phyloP scores from a whole-genome alignment of 768 basidiomycete genomes.

The Rhizopogon roseolus region DNA sequence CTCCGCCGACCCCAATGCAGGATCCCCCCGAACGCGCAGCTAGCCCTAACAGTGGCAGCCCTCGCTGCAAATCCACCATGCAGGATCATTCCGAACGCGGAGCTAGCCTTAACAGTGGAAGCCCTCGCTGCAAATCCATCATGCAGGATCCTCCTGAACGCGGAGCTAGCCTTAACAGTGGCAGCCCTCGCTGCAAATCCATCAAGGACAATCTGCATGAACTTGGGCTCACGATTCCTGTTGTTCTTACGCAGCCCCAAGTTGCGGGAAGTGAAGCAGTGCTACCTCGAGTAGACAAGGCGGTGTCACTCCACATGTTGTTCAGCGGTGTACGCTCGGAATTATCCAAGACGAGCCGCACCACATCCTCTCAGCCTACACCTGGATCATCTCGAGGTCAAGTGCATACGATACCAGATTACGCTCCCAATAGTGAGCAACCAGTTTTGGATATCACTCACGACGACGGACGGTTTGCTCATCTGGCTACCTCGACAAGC shows the following conservation, averaged over 20 bases:
- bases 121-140: too few relatives aligned
- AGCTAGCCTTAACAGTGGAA: neutral
- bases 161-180: neutral
- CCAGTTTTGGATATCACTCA: neutral
- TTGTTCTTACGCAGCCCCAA: neutral
- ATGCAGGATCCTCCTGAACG: too few relatives aligned
- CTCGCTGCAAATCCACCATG: slow-evolving; percentile 1
- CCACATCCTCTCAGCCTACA: neutral
- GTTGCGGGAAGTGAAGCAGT: neutral
- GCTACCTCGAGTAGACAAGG: neutral
- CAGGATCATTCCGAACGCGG: neutral
- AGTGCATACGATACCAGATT: neutral
- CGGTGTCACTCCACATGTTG: neutral
- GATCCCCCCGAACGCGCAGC: too few relatives aligned
- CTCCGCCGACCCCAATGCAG: neutral
- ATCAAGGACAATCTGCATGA: slow-evolving; percentile 1
- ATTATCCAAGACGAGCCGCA: neutral
- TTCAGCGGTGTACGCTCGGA: neutral
- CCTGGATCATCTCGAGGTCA: neutral
- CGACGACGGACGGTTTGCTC: neutral
- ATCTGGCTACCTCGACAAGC: neutral
- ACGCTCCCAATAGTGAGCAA: neutral
- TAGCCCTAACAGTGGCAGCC: neutral
- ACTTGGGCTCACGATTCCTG: neutral
- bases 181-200: neutral